These are phyloP conservation scores for Xerophyta viscosa DNA, from an alignment of 106 monocot species.

Conservation along the genomic window DNA sequence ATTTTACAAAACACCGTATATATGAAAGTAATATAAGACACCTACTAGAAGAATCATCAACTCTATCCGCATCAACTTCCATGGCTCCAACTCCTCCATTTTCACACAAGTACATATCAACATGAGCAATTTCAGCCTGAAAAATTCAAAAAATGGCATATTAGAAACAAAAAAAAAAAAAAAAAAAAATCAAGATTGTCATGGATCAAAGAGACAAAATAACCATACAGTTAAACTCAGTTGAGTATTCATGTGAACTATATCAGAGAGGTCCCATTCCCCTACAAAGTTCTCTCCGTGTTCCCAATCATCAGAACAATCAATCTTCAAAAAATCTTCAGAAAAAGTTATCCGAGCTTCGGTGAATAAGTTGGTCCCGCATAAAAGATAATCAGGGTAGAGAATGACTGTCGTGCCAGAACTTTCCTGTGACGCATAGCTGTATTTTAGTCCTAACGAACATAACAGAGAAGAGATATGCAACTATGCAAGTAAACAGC, in stretches of 20 bases:
- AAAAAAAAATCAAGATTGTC: background rate
- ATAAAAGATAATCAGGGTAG: slow-evolving; percentile 43
- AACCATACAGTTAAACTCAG: slow-evolving; percentile 42
- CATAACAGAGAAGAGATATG: no score
- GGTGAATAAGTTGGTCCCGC: slow-evolving; percentile 11
- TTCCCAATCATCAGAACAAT: slow-evolving; percentile 32
- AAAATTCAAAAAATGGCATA: background rate
- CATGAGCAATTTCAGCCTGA: slow-evolving; percentile 27
- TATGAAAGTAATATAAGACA: no score
- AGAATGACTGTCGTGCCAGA: slow-evolving; percentile 21
- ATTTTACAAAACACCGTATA: no score
- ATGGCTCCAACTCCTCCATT: slow-evolving; percentile 1
- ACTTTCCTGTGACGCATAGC: slow-evolving; percentile 20
- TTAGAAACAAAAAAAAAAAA: background rate
- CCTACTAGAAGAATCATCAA: slow-evolving; percentile 13
- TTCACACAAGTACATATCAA: slow-evolving; percentile 21
- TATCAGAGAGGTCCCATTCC: slow-evolving; percentile 33
- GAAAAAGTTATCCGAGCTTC: slow-evolving; percentile 37
- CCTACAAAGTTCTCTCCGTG: slow-evolving; percentile 22
- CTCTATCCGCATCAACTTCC: background rate
- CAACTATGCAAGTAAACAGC: no score
- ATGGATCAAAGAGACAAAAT: background rate
- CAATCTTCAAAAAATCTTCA: slow-evolving; percentile 40
- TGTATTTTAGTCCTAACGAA: no score
- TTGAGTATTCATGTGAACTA: slow-evolving; percentile 32